Percentiles rank a stretch among this genome's conserved stretches.
Evolutionary conservation across 495 filamentous ascomycete species (phyloP).

Genomic region (Penicillium nucicola): DNA sequence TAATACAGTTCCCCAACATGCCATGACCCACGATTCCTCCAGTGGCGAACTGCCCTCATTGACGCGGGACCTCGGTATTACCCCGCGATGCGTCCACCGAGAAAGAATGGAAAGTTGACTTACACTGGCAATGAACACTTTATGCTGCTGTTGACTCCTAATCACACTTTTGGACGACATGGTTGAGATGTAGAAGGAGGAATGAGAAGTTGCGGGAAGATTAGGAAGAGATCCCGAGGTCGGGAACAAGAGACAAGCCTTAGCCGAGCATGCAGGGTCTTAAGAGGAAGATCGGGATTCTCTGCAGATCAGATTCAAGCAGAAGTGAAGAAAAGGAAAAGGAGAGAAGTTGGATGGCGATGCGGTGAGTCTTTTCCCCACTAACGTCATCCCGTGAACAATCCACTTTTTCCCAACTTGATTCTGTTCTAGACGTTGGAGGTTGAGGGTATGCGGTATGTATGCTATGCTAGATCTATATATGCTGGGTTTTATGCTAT

Average conservation of each 20-base stretch:
- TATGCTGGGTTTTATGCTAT: not conserved
- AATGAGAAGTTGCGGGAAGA: slow-evolving; percentile 15
- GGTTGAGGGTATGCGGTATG: too few relatives aligned
- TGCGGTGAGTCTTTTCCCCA: slow-evolving; percentile 11
- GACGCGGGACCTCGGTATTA: not conserved
- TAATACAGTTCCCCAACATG: too few relatives aligned
- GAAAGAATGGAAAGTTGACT: slow-evolving; percentile 10
- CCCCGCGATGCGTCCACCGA: not conserved
- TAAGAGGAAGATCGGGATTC: not conserved
- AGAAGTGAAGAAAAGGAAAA: slow-evolving; percentile 4
- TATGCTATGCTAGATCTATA: too few relatives aligned
- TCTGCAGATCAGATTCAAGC: not conserved
- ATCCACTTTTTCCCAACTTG: slow-evolving; percentile 2
- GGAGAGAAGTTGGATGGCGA: slow-evolving; percentile 1
- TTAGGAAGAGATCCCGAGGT: slow-evolving; percentile 21
- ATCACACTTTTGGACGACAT: slow-evolving; percentile 22
- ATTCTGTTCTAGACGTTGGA: too few relatives aligned
- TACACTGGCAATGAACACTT: slow-evolving; percentile 28
- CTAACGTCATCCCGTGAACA: slow-evolving; percentile 7
- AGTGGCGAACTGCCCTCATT: not conserved
- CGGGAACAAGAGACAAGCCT: slow-evolving; percentile 8
- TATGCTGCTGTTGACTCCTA: slow-evolving; percentile 22
- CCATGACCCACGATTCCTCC: too few relatives aligned
- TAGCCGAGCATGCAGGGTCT: slow-evolving; percentile 4
- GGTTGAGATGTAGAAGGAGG: slow-evolving; percentile 3